Evolutionary conservation across 495 filamentous ascomycete species (phyloP), one percentile per base, ranked within the genome.

Genomic region (Acidiella bohemica): DNA sequence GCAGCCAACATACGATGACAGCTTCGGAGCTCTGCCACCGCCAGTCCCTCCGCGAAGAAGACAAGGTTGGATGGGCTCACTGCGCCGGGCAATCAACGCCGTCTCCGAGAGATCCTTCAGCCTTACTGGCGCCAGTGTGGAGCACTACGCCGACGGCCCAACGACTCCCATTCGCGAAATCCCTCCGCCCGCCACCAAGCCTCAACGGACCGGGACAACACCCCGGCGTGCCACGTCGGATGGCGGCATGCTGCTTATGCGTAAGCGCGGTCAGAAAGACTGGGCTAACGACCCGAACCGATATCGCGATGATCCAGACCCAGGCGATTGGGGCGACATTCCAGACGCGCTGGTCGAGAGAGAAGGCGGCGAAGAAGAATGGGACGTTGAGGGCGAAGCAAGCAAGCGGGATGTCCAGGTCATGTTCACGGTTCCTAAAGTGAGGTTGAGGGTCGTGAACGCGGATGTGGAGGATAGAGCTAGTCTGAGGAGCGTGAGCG

Each of bases 381-480:
- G 87, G 86, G 87, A 94, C 53, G 71, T 94, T 24, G 88, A 95
- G 57, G 71, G 71, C 31, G 84, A 83, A 5, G 80, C 81, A 1
- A 77, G 87, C 59, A 73, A 71, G 36, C 59, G 85, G 30, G 70
- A 83, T 12, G 87, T 96, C 44, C 88, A 96, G 62, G 73, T 92
- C 46, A 92, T 92, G 66, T 96, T 92, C 58, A 93, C 86, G 1
- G 83, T 93, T 41, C 88, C 88, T 33, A 80, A 75, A 57, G 79
- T 85, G 62, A 73, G 70, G 56, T 55, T 96, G 49, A 66, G 88
- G 35, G 84, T 96, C 10, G 86, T 94, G 7, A 96, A 96, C 62
- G 73, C 66, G 13, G 63, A 62, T 43, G 47, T 56, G 59, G n/a
- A n/a, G n/a, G 62, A 66, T 55, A 45, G 63, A 55, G 54, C 61